These are phyloP conservation scores for Lupinus albus DNA, from an alignment of 306 rosid species.

Conservation along the genomic window DNA sequence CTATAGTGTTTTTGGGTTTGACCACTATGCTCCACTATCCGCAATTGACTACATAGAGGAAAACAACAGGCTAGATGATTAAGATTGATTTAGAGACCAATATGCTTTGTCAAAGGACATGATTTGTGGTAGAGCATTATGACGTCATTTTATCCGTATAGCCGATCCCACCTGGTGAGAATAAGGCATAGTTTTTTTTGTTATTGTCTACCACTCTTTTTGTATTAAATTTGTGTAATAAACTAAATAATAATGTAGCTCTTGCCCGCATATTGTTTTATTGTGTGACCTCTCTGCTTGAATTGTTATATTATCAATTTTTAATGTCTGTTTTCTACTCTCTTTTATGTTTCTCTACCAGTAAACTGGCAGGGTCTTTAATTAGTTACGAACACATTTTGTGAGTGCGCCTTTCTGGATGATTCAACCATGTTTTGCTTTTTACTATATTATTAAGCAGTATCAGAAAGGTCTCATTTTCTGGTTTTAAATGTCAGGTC, in stretches of 20 bases:
- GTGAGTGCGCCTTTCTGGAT: slow-evolving; percentile 6
- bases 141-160: too few species aligned
- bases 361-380: slow-evolving; percentile 8
- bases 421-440: slow-evolving; percentile 22
- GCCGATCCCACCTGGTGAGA: too few species aligned
- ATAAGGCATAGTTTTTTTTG: neutral
- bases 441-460: slow-evolving; percentile 1
- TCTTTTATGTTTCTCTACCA: neutral
- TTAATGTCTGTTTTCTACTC: neutral
- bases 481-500: slow-evolving; percentile 62
- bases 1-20: too few species aligned
- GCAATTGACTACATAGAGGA: too few species aligned
- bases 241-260: slow-evolving; percentile 13
- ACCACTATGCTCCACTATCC: too few species aligned
- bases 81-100: too few species aligned
- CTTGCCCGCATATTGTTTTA: slow-evolving; percentile 18
- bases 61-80: too few species aligned
- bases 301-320: neutral
- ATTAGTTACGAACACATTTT: neutral
- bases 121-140: too few species aligned
- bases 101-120: too few species aligned
- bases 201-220: neutral
- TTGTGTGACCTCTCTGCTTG: slow-evolving; percentile 19
- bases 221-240: slow-evolving; percentile 27
- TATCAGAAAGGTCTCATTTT: slow-evolving; percentile 43